Evolutionary conservation across 106 monocot genomes (phyloP), one percentile per base, ranked within the genome.

Genomic region (Apostasia ramifera): DNA sequence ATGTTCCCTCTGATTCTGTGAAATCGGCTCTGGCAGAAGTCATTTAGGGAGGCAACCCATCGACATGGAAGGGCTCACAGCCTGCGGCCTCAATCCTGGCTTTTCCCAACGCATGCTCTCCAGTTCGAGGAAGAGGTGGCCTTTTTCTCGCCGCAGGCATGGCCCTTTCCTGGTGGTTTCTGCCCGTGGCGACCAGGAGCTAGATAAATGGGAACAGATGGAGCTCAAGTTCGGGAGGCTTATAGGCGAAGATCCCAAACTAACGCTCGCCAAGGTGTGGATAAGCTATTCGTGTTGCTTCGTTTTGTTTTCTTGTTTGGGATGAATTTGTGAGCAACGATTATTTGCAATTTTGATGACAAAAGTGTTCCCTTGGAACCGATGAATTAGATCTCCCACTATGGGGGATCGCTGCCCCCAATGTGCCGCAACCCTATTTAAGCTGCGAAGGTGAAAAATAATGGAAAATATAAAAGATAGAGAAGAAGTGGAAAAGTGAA

Each of bases 201-300:
- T 94, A 7, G 82, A 90, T 77, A 68, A 85, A 67, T 94, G 89
- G 94, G 94, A 94, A 48, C 80, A 79, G 54, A 90, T 94, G 94
- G 94, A 94, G 80, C 80, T 94, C 76, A 80, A 94, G 80, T 94
- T 94, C 69, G 94, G 94, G 1, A 59, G 78, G n/a, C 84, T 94
- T 53, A 72, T 90, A 41, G 94, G 94, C 7, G 94, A 94, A 77
- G 94, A 90, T 71, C 94, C 94, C 55, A 87, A 94, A 53, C 84
- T 94, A 46, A 90, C 94, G 60, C 84, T 90, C 38, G 84, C 86
- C 58, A 94, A 94, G 89, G 93, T 89, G 61, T 40, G 5, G 11
- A 6, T 49, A 4, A 4, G 6, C 8, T 50, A 4, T 50, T 50
- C 8, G 8, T 50, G 4, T 5, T 50, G 50, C 8, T 50, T 4